Conservation (phyloP, 352 stramenopile genomes). For the Blastocystis sp. region DNA sequence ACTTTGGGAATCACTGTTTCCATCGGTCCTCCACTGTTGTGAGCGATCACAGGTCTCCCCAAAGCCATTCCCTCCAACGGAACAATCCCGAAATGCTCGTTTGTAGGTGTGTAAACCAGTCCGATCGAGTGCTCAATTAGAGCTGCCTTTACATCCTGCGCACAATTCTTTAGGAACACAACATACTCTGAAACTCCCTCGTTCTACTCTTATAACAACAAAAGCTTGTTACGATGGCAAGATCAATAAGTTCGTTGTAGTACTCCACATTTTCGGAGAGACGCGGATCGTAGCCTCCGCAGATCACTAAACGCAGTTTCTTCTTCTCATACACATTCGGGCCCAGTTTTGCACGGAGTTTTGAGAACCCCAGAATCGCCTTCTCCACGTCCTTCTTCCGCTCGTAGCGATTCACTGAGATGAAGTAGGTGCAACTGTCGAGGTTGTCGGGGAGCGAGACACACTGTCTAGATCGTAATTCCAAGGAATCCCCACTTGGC, state of each 20-base stretch:
- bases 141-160: constrained; percentile 64
- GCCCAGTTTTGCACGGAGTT: constrained; percentile 66
- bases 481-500: constrained; percentile 12
- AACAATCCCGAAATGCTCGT: constrained; percentile 98
- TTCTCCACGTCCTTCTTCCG: constrained; percentile 93
- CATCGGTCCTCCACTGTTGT: constrained; percentile 85
- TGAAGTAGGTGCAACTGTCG: constrained; percentile 69
- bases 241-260: constrained; percentile 77
- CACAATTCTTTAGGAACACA: constrained; percentile 64
- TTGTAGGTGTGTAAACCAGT: constrained; percentile 89
- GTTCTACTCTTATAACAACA: neutral
- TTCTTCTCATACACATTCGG: constrained; percentile 27
- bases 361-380: constrained; percentile 74
- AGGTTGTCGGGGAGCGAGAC: neutral
- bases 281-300: constrained; percentile 87
- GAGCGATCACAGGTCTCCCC: constrained; percentile 84
- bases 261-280: constrained; percentile 92
- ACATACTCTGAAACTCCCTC: constrained; percentile 66
- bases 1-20: constrained; percentile 85
- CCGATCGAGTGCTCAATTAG: constrained; percentile 65
- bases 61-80: constrained; percentile 94
- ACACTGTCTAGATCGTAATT: constrained; percentile 27
- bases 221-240: constrained; percentile 66
- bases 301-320: constrained; percentile 77
- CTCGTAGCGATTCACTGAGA: constrained; percentile 96